Evolutionary conservation across 352 stramenopile genomes (phyloP).

Genomic region (Phytophthora meadii): DNA sequence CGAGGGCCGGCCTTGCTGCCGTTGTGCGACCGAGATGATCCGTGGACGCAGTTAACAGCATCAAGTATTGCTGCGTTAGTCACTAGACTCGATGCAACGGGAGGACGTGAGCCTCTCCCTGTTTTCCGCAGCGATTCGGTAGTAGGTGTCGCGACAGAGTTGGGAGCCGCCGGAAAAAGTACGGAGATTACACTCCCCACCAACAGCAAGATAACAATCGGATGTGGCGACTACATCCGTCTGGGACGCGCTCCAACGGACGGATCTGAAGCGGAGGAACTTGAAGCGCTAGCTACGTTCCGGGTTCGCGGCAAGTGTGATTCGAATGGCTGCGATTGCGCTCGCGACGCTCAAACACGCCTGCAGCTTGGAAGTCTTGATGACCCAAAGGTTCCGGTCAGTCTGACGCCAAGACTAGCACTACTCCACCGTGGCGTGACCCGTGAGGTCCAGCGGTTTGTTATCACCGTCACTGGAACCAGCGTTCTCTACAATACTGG

Average conservation of each 20-base stretch:
- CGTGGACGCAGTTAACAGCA: conserved; percentile 56
- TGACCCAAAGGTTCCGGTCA: conserved; percentile 50
- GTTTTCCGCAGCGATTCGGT: conserved; percentile 67
- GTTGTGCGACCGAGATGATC: conserved; percentile 54
- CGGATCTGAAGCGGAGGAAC: conserved; percentile 11
- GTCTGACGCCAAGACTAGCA: conserved; percentile 44
- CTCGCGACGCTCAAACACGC: conserved; percentile 22
- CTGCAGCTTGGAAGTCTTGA: conserved; percentile 57
- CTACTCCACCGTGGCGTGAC: conserved; percentile 54
- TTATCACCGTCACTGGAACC: conserved; percentile 40
- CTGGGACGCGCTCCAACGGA: conserved; percentile 50
- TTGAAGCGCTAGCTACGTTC: conserved; percentile 48
- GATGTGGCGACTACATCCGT: conserved; percentile 74
- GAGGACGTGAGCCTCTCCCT: conserved; percentile 52
- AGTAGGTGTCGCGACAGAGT: conserved; percentile 48
- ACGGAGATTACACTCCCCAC: conserved; percentile 35
- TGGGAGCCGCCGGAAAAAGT: conserved; percentile 45
- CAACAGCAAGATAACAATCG: conserved; percentile 41
- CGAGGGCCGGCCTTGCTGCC: conserved; percentile 75
- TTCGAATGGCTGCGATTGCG: conserved; percentile 53
- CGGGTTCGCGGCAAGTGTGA: conserved; percentile 71
- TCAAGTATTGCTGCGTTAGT: conserved; percentile 37
- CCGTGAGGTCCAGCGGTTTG: conserved; percentile 76
- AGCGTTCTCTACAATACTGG: conserved; percentile 55
- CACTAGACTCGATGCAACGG: conserved; percentile 32